phyloP scores from a whole-genome alignment of 2,329 filamentous ascomycete genomes.

The Fusarium siculi region DNA sequence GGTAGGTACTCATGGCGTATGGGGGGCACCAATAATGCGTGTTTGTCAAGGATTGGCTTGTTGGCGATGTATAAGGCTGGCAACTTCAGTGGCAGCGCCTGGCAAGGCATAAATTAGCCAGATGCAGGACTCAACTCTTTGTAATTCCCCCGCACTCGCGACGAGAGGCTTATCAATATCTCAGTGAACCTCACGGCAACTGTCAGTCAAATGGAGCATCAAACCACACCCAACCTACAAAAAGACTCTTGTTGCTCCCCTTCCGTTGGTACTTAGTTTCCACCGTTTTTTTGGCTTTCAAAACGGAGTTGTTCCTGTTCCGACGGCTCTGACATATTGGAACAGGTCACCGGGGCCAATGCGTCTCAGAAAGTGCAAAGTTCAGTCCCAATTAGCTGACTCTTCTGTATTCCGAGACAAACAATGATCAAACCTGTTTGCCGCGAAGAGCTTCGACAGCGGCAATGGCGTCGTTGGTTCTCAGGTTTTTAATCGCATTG shows the following conservation, averaged over 20 bases:
- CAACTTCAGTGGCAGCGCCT: background rate
- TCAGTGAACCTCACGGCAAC: background rate
- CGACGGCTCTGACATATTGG: background rate
- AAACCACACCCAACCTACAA: background rate
- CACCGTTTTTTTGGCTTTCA: background rate
- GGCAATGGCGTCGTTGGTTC: background rate
- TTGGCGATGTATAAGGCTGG: background rate
- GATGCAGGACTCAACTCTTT: accelerated
- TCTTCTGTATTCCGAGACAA: background rate
- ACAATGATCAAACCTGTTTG: background rate
- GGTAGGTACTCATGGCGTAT: background rate
- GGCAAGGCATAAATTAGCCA: no score
- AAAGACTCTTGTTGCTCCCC: background rate
- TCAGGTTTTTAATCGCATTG: background rate
- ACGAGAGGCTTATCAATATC: no score
- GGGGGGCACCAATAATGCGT: background rate
- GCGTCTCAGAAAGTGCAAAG: no score
- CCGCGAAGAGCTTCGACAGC: background rate
- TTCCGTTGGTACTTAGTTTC: background rate
- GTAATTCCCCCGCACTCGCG: background rate
- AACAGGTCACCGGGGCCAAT: no score
- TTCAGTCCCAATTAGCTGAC: background rate
- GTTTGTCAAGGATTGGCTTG: background rate
- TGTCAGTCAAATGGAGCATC: background rate
- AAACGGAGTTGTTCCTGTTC: background rate